A percentile compares a stretch with the other conserved stretches of the same genome.
Conservation (phyloP, 2,329 filamentous ascomycete genomes). For the Sporothrix curviconia region DNA sequence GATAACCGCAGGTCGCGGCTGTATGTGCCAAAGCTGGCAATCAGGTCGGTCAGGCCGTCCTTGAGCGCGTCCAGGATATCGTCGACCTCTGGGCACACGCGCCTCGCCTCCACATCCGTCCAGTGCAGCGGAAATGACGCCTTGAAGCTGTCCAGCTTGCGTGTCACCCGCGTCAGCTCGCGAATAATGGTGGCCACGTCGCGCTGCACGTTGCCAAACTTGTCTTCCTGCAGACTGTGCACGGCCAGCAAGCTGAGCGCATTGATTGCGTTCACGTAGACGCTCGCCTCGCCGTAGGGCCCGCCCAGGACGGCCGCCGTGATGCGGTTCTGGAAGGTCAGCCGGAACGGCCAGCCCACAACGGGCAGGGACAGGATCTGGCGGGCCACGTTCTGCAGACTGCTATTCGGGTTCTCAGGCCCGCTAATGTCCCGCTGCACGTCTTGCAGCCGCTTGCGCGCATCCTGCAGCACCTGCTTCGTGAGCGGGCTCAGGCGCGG, state of each 20-base stretch:
- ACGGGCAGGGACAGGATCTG: slow-evolving; percentile 40
- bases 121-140: slow-evolving; percentile 58
- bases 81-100: slow-evolving; percentile 61
- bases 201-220: slow-evolving; percentile 76
- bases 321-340: slow-evolving; percentile 59
- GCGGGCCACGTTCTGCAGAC: slow-evolving; percentile 43
- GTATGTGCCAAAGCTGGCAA: slow-evolving; percentile 70
- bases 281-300: slow-evolving; percentile 62
- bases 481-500: slow-evolving; percentile 46
- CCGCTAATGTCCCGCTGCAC: slow-evolving; percentile 50
- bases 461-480: slow-evolving; percentile 42
- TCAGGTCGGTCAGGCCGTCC: slow-evolving; percentile 56
- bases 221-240: slow-evolving; percentile 71
- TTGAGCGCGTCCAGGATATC: slow-evolving; percentile 60
- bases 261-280: slow-evolving; percentile 66
- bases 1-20: slow-evolving; percentile 63
- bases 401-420: slow-evolving; percentile 41
- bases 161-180: slow-evolving; percentile 62
- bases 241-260: slow-evolving; percentile 64
- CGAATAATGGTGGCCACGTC: slow-evolving; percentile 71
- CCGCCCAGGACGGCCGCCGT: slow-evolving; percentile 63
- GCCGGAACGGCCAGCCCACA: slow-evolving; percentile 62
- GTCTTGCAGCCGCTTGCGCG: slow-evolving; percentile 43
- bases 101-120: slow-evolving; percentile 62
- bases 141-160: slow-evolving; percentile 63